Percentiles rank a stretch among this genome's conserved stretches.
Evolutionary conservation across 1,139 yeast species (phyloP).

Genomic region (Wickerhamiella infanticola): DNA sequence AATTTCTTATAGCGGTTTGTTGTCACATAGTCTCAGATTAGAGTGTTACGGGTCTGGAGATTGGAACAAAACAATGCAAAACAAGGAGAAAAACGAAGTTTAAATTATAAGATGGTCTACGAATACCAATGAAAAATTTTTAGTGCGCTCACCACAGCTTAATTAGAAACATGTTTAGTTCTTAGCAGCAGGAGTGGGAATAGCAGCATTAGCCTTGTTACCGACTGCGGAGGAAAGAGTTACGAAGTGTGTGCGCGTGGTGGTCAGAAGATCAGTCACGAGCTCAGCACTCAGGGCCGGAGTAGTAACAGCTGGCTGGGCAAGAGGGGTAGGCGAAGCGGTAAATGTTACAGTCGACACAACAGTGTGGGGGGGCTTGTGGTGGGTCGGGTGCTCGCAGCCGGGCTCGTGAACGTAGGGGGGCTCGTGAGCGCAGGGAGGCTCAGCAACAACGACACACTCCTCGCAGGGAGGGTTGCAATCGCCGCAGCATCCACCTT

Average conservation of each 20-base stretch:
- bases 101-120: no score
- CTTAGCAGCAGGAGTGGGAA: no score
- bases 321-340: not conserved
- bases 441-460: not conserved
- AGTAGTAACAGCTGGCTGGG: not conserved
- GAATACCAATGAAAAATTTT: no score
- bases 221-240: not conserved
- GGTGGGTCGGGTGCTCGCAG: not conserved
- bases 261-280: not conserved
- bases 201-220: no score
- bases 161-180: no score
- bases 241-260: not conserved
- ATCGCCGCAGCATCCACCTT: not conserved
- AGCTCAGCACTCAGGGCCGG: not conserved
- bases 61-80: no score
- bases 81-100: no score
- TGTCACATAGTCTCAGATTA: no score
- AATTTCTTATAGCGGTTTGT: no score
- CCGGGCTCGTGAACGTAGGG: not conserved
- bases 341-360: not conserved
- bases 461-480: not conserved
- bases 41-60: no score
- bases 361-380: not conserved
- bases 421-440: not conserved
- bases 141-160: no score